A percentile compares a stretch with the other conserved stretches of the same genome.
These are phyloP conservation scores for Lactuca sativa DNA, from an alignment of 129 eudicot genomes.

Conservation along the genomic window DNA sequence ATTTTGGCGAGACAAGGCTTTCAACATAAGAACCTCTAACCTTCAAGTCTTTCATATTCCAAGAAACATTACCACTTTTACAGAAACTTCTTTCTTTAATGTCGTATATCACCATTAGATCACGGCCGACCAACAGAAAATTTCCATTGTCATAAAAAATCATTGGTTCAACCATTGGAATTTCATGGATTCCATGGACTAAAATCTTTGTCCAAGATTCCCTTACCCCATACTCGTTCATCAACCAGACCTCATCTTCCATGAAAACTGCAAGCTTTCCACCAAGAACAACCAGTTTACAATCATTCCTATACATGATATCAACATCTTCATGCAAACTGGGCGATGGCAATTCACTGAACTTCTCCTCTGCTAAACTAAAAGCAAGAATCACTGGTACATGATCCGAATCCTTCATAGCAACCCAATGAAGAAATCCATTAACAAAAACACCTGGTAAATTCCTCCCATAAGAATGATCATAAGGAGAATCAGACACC, in stretches of 20 bases:
- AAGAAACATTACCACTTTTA: conserved; percentile 10
- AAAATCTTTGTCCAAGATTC: conserved; percentile 23
- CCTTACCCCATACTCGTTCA: conserved; percentile 24
- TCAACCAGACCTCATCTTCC: conserved; percentile 26
- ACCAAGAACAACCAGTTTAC: conserved; percentile 13
- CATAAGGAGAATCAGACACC: conserved; percentile 41
- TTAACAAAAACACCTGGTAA: conserved; percentile 42
- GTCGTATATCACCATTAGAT: conserved; percentile 19
- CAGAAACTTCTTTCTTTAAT: conserved; percentile 13
- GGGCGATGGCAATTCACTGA: conserved; percentile 41
- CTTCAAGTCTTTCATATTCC: conserved; percentile 15
- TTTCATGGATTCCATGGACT: not conserved
- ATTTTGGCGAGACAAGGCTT: conserved; percentile 32
- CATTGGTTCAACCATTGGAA: not conserved
- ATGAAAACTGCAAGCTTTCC: conserved; percentile 27
- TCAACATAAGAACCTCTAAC: conserved; percentile 24
- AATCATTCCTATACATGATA: not conserved
- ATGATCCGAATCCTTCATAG: not conserved
- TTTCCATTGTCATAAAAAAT: conserved; percentile 10
- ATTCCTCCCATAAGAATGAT: conserved; percentile 41
- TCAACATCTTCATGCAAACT: not conserved
- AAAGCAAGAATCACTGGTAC: conserved; percentile 43
- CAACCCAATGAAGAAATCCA: conserved; percentile 62
- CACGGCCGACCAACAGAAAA: not conserved
- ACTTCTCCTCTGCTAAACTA: conserved; percentile 45